phyloP scores from a whole-genome alignment of 2,329 filamentous ascomycete species.

The Xylaria sp. region DNA sequence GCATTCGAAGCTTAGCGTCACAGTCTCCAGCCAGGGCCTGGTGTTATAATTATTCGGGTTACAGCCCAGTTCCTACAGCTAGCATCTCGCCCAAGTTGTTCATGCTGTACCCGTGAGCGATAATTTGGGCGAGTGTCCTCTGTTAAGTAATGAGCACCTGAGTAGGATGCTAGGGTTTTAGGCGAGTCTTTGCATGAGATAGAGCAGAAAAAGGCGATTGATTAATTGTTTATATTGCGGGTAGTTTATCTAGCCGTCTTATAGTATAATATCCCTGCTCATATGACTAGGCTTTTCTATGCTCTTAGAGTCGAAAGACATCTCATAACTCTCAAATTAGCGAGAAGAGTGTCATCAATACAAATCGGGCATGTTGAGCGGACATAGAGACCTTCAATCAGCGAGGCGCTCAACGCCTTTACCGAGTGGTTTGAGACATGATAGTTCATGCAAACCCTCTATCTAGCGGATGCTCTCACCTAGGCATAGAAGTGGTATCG shows the following conservation, averaged over 20 bases:
- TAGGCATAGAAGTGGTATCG: background rate
- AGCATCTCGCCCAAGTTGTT: background rate
- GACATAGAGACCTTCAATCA: background rate
- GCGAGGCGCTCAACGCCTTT: background rate
- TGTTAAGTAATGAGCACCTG: background rate
- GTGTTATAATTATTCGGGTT: no score
- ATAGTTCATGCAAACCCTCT: background rate
- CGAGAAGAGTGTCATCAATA: background rate
- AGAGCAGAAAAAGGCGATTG: background rate
- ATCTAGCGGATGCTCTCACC: background rate
- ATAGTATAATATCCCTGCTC: background rate
- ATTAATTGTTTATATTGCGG: background rate
- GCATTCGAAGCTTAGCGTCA: background rate
- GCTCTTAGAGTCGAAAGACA: background rate
- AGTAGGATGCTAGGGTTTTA: background rate
- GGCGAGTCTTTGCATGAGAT: background rate
- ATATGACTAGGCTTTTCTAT: background rate
- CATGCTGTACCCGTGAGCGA: background rate
- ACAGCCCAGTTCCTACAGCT: no score
- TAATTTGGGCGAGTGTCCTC: background rate
- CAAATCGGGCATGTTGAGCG: background rate
- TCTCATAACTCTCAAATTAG: background rate
- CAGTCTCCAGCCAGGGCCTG: background rate
- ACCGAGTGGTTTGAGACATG: background rate
- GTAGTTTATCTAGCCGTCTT: slow-evolving; percentile 3